phyloP scores from a whole-genome alignment of 352 stramenopile species.

The Phytopythium chamaehyphon region DNA sequence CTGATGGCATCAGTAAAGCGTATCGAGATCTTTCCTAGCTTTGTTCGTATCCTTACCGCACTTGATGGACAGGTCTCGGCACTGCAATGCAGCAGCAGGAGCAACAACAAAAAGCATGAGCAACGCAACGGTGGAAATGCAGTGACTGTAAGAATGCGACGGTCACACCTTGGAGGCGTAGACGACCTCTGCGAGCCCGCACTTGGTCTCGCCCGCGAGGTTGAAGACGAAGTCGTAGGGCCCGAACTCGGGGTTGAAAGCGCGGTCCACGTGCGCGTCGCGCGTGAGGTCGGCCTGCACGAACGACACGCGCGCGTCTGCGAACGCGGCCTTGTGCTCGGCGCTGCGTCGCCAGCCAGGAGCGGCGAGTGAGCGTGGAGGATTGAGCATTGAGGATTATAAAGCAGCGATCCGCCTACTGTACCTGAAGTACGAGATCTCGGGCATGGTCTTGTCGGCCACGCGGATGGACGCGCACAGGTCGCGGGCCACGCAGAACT shows the following conservation, averaged over 20 bases:
- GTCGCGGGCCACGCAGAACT: conserved; percentile 72
- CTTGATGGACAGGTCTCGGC: conserved; percentile 78
- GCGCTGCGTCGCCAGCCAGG: conserved; percentile 17
- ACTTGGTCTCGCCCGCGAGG: conserved; percentile 81
- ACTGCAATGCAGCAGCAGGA: conserved; percentile 20
- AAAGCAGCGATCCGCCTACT: no score
- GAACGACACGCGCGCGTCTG: conserved; percentile 64
- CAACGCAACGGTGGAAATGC: not conserved
- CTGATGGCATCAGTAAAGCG: no score
- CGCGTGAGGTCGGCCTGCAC: conserved; percentile 81
- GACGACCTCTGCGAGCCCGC: conserved; percentile 57
- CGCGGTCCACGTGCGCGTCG: conserved; percentile 72
- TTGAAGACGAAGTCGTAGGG: conserved; percentile 88
- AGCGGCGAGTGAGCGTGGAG: no score
- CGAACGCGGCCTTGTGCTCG: conserved; percentile 65
- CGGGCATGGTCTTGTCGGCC: conserved; percentile 84
- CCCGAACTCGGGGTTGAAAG: conserved; percentile 62
- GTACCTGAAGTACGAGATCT: conserved; percentile 87
- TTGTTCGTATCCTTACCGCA: conserved; percentile 36
- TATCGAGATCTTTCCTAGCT: no score
- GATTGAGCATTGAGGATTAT: no score
- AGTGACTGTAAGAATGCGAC: not conserved
- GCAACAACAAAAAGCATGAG: conserved; percentile 1
- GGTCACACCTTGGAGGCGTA: conserved; percentile 69
- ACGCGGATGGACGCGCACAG: conserved; percentile 66